Conservation (phyloP, 371 early-diverging fungal genomes). For the Thermomucor indicae-seudaticae region DNA sequence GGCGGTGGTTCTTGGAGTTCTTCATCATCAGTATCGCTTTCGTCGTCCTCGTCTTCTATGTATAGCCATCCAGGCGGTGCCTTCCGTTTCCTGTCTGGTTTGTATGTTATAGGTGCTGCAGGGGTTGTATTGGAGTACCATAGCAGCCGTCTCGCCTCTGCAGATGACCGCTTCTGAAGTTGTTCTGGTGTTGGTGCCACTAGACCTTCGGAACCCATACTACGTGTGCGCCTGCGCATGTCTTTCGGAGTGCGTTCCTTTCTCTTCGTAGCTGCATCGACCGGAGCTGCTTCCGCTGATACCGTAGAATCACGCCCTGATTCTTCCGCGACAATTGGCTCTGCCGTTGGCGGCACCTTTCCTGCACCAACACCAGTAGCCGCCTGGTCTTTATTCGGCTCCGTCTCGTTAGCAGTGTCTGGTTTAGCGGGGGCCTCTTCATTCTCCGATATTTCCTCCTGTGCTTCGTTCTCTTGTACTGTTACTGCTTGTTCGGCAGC, state of each 20-base stretch:
- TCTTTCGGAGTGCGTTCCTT: background rate
- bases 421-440: constrained; percentile 4
- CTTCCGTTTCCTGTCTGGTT: constrained; percentile 14
- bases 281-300: background rate
- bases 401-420: constrained; percentile 2
- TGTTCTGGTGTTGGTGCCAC: constrained; percentile 15
- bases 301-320: too few species aligned
- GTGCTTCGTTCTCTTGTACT: constrained; percentile 5
- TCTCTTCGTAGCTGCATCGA: background rate
- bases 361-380: too few species aligned
- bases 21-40: constrained; percentile 1
- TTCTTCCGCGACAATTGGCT: too few species aligned
- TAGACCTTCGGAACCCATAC: constrained; percentile 17
- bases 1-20: background rate
- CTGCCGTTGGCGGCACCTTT: too few species aligned
- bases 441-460: background rate
- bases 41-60: constrained; percentile 6
- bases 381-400: background rate
- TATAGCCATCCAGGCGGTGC: constrained; percentile 22
- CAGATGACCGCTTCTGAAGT: constrained; percentile 8
- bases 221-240: constrained; percentile 16
- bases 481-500: background rate
- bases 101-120: background rate
- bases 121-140: constrained; percentile 11
- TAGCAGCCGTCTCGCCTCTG: constrained; percentile 15